Evolutionary conservation across 345 rosid species (phyloP).

Genomic region (Syzygium aromaticum): DNA sequence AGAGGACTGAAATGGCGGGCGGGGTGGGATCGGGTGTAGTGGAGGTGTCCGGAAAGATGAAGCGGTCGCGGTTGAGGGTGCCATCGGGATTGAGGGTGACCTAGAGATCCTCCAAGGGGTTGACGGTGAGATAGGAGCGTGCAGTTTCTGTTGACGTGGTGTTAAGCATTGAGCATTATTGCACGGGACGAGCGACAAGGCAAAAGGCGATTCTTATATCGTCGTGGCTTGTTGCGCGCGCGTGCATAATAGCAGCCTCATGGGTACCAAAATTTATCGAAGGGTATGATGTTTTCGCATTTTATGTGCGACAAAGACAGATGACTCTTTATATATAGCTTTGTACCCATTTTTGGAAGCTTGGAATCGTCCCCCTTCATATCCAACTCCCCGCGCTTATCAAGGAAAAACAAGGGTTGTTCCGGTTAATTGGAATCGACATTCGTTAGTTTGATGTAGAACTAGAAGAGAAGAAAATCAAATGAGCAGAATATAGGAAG

Average conservation of each 20-base stretch:
- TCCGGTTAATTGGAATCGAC: not conserved
- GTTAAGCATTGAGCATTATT: not conserved
- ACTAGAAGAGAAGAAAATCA: not conserved
- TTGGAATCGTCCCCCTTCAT: not conserved
- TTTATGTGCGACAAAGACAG: not conserved
- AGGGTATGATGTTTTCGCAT: not conserved
- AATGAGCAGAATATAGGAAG: not conserved
- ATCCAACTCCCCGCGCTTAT: not conserved
- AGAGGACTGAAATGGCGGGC: not conserved
- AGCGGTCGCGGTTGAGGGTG: not conserved
- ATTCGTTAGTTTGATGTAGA: not conserved
- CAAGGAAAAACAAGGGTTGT: not conserved
- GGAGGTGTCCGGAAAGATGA: not conserved
- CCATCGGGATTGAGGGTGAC: conserved; percentile 26
- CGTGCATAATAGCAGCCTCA: no score
- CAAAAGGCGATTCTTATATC: not conserved
- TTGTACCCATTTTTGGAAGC: not conserved
- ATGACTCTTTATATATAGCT: not conserved
- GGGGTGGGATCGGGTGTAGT: not conserved
- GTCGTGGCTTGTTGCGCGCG: not conserved
- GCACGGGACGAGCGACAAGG: not conserved
- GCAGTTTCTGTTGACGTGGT: not conserved
- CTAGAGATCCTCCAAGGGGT: conserved; percentile 22
- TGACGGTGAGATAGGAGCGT: not conserved
- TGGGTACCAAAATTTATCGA: not conserved